Evolutionary conservation across 2,329 filamentous ascomycete species (phyloP).

Genomic region (Chrysoporthe deuterocubensis): DNA sequence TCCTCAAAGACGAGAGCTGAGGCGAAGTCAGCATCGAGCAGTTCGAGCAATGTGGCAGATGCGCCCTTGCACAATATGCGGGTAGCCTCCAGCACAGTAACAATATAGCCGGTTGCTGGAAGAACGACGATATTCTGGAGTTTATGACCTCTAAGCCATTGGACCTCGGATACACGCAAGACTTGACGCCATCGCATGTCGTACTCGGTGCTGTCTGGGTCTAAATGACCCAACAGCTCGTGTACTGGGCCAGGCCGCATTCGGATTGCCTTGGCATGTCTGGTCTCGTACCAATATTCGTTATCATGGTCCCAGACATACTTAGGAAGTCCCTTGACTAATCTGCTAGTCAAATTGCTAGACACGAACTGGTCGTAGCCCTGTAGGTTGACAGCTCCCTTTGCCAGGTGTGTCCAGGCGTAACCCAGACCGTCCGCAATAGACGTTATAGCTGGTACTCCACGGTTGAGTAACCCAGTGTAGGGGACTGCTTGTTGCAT

Average conservation of each 20-base stretch:
- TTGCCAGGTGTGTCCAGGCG: background rate
- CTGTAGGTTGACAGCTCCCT: background rate
- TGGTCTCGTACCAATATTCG: background rate
- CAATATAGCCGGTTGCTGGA: background rate
- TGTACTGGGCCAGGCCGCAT: background rate
- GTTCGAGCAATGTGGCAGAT: background rate
- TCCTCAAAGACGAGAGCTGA: conserved; percentile 1
- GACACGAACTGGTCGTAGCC: background rate
- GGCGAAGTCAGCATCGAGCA: background rate
- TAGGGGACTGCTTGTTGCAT: background rate
- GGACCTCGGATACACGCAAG: background rate
- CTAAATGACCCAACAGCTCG: background rate
- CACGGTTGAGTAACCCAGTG: background rate
- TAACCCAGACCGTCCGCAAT: background rate
- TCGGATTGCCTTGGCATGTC: background rate
- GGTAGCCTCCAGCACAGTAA: background rate
- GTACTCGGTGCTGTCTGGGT: background rate
- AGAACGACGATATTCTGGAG: background rate
- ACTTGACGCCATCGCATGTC: background rate
- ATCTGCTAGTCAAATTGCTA: background rate
- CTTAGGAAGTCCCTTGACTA: background rate
- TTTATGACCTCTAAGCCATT: background rate
- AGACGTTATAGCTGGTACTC: background rate
- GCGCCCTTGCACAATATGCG: background rate
- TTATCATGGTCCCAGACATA: background rate